These are phyloP conservation scores for Linnemannia schmuckeri DNA, from an alignment of 192 early-diverging fungal genomes.

Conservation along the genomic window DNA sequence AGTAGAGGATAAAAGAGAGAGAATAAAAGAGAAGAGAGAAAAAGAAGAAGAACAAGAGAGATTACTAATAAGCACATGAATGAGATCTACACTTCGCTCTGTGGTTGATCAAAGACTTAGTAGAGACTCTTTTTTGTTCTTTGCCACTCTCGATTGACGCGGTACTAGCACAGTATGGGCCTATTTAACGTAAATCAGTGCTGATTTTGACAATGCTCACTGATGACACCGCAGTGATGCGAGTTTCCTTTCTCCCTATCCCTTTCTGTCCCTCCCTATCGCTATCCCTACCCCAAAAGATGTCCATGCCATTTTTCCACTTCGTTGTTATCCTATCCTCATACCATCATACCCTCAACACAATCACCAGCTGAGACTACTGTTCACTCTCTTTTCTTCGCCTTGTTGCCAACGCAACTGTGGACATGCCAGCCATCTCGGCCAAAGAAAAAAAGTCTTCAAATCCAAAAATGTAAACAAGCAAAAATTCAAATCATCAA, in stretches of 20 bases:
- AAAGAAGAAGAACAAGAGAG: background rate
- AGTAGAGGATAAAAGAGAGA: background rate
- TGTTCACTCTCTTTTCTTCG: background rate
- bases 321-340: background rate
- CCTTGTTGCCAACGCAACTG: slow-evolving; percentile 1
- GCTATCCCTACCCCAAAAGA: too few relatives aligned
- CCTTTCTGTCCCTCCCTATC: too few relatives aligned
- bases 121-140: too few relatives aligned
- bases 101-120: background rate
- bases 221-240: background rate
- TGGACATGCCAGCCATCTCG: background rate
- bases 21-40: background rate
- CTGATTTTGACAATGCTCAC: too few relatives aligned
- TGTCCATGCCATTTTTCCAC: too few relatives aligned
- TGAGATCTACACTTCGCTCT: background rate
- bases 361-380: too few relatives aligned
- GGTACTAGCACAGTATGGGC: background rate
- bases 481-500: background rate
- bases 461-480: background rate
- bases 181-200: too few relatives aligned
- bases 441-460: background rate
- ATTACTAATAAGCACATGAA: background rate
- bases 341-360: background rate
- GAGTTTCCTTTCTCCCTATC: background rate
- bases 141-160: background rate